Base-by-base conservation (phyloP, 2,329 filamentous ascomycete species). In the Xylariales sp. region DNA sequence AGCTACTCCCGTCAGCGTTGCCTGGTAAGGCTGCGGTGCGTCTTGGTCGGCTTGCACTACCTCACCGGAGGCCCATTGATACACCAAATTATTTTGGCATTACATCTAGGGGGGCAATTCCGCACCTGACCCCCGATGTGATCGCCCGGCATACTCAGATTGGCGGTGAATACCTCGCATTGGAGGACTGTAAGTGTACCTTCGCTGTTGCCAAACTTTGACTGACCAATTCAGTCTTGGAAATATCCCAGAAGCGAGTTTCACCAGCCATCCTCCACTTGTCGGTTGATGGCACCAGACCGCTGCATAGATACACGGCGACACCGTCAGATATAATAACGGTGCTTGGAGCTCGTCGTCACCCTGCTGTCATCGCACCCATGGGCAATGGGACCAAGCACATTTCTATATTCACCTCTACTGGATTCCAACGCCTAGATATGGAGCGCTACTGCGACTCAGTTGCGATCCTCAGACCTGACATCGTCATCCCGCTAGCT, bases 111-210 rank as follows among this genome's bases (percentile, higher is more conserved):
- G 93, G 93, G 16, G 79, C 78, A 2, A 70, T 97, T 25, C 89
- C 93, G 38, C 93, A 98, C 66, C 66, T 98, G 49, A 86, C 90
- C 3, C 90, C 89, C 28, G 93, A 98, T 68, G 85, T 85, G 46
- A 71, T 93, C 50, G 61, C 66, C 29, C 82, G 79, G 42, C 71
- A 84, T 54, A 81, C 82, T 1, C 60, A 74, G 4, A 71, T 94
- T 45, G 69, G 70, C 20, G 86, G 85, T 19, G 73, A 87, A 3
- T 95, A 95, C 59, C 70, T 93, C 55, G 87, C 85, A 1, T 68
- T 97, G 20, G 93, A 98, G 71, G 93, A 98, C 63, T 97, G 93
- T 96, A 73, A 14, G 8, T 34, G 15, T 22, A 19, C 31, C 19
- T 20, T 44, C 42, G 16, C 46, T 37, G 31, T 15, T 25, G 4